Conservation (phyloP, 1,284 basidiomycete genomes). For the Golubevia pallescens region DNA sequence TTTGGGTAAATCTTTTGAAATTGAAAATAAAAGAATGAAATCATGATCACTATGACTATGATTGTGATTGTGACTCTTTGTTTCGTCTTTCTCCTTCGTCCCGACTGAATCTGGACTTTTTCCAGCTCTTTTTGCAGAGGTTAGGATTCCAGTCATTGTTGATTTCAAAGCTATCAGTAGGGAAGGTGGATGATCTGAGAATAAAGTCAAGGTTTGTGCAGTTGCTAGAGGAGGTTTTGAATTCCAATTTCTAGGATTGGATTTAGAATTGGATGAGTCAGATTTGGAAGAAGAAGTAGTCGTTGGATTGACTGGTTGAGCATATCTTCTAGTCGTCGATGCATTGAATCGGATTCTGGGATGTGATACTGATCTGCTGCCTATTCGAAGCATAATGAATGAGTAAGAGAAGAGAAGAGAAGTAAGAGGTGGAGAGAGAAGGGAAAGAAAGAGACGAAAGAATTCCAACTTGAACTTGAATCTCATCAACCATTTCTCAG, state of each 20-base stretch:
- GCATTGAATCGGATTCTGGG: no score
- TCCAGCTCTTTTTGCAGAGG: slow-evolving; percentile 14
- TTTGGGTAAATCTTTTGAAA: slow-evolving; percentile 40
- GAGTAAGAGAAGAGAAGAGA: no score
- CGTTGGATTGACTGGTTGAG: neutral
- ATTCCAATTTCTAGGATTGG: slow-evolving; percentile 15
- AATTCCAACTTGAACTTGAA: no score
- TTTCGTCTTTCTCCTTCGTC: no score
- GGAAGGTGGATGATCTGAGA: slow-evolving; percentile 30
- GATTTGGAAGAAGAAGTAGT: neutral
- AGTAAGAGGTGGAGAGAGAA: no score
- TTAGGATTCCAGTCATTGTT: slow-evolving; percentile 31
- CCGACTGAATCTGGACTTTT: slow-evolving; percentile 16
- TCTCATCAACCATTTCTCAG: no score
- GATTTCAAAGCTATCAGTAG: slow-evolving; percentile 33
- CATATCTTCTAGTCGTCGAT: neutral
- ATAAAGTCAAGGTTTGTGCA: slow-evolving; percentile 38
- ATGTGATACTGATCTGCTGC: no score
- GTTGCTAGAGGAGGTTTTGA: slow-evolving; percentile 34
- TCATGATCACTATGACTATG: slow-evolving; percentile 12
- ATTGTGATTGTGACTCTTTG: no score
- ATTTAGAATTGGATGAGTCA: neutral
- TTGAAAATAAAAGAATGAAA: slow-evolving; percentile 34
- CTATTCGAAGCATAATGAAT: no score
- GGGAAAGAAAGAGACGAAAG: no score